These are phyloP conservation scores for Plasmodium knowlesi DNA, from an alignment of 169 alveolate genomes.

Conservation along the genomic window DNA sequence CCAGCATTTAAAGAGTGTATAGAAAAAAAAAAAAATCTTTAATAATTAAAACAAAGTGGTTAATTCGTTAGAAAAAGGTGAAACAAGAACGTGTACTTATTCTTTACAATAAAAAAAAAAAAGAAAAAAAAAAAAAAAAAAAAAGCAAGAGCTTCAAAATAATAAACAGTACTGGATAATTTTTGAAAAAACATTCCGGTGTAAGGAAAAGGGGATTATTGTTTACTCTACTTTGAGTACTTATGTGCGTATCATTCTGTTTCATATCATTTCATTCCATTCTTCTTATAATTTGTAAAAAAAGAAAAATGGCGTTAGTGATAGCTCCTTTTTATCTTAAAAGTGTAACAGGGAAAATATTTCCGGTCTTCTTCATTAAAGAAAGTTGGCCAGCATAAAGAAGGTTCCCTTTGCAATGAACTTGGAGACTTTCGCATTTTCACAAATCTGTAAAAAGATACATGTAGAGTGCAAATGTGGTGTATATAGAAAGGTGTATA, in stretches of 20 bases:
- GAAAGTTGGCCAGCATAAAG: slow-evolving; percentile 49
- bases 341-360: not conserved
- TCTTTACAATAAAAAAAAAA: too few species aligned
- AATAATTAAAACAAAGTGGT: slow-evolving; percentile 23
- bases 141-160: slow-evolving; percentile 5
- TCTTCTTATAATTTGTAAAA: not conserved
- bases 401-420: slow-evolving; percentile 71
- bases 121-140: not conserved
- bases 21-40: not conserved
- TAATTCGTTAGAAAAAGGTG: slow-evolving; percentile 5
- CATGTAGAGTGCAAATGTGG: not conserved
- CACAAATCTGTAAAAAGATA: slow-evolving; percentile 19
- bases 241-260: not conserved
- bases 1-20: not conserved
- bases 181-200: slow-evolving; percentile 16
- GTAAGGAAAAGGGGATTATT: not conserved
- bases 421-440: slow-evolving; percentile 65
- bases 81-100: not conserved
- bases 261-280: not conserved
- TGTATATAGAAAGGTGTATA: not conserved
- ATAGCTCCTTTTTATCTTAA: slow-evolving; percentile 8
- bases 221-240: not conserved
- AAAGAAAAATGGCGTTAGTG: not conserved
- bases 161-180: not conserved
- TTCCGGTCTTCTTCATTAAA: not conserved